These are phyloP conservation scores for Alternaria brassicicola DNA, from an alignment of 2,329 filamentous ascomycete species.

Conservation along the genomic window DNA sequence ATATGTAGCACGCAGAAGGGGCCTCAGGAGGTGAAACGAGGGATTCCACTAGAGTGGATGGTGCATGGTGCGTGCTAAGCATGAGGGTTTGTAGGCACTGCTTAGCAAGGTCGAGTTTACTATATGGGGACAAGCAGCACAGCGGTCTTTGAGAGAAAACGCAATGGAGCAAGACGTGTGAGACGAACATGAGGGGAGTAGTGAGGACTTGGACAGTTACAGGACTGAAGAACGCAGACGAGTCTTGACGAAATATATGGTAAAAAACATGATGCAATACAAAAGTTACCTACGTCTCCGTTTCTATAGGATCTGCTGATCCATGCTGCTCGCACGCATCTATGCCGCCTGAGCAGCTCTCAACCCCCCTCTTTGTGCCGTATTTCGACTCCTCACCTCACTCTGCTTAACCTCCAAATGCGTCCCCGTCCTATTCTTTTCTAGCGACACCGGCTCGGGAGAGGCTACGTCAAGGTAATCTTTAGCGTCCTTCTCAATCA, in stretches of 20 bases:
- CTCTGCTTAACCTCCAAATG: constrained; percentile 38
- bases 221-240: background rate
- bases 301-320: background rate
- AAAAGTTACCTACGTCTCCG: background rate
- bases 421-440: constrained; percentile 26
- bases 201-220: background rate
- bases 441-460: constrained; percentile 22
- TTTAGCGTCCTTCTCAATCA: constrained; percentile 21
- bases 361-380: constrained; percentile 15
- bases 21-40: background rate
- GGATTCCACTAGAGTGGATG: background rate
- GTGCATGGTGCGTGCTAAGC: background rate
- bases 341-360: constrained; percentile 11
- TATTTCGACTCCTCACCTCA: constrained; percentile 35
- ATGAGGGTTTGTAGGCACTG: background rate
- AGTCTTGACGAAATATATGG: background rate
- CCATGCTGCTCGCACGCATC: background rate
- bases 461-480: constrained; percentile 28
- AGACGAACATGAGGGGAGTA: background rate
- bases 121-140: background rate
- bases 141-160: background rate
- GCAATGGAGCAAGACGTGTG: background rate
- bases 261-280: background rate
- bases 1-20: background rate
- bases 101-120: background rate